phyloP scores from a whole-genome alignment of 2,329 filamentous ascomycete genomes.

The Trichoderma lentiforme region DNA sequence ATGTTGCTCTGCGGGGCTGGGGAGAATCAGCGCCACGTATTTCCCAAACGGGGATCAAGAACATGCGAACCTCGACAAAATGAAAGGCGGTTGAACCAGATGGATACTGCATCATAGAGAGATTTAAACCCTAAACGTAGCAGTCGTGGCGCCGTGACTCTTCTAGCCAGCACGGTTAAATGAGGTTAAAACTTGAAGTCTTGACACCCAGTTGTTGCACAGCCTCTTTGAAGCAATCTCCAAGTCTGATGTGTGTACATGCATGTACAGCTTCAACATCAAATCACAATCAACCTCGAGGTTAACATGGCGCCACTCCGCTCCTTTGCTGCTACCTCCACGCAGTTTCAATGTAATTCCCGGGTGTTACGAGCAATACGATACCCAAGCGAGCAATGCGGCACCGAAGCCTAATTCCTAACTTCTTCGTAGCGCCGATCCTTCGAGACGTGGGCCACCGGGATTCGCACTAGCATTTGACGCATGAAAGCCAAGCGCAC shows the following conservation, averaged over 20 bases:
- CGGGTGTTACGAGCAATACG: background rate
- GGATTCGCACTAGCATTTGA: background rate
- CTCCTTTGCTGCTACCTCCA: background rate
- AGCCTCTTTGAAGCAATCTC: background rate
- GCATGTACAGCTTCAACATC: background rate
- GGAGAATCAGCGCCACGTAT: constrained; percentile 2
- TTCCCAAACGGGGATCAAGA: background rate
- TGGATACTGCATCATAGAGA: background rate
- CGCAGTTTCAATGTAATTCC: background rate
- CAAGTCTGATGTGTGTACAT: background rate
- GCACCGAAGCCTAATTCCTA: background rate
- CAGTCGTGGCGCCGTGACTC: background rate
- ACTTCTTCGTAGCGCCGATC: background rate
- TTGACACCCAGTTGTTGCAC: background rate
- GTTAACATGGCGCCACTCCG: background rate
- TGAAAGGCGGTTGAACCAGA: background rate
- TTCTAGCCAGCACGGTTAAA: background rate
- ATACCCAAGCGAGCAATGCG: background rate
- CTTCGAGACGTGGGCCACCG: background rate
- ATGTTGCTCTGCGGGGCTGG: background rate
- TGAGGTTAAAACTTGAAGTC: background rate
- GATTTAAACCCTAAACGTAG: background rate
- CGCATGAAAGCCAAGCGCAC: background rate
- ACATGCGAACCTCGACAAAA: background rate
- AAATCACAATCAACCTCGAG: background rate